Conservation (phyloP, 2,329 filamentous ascomycete species). For the Exophiala lecanii-corni region DNA sequence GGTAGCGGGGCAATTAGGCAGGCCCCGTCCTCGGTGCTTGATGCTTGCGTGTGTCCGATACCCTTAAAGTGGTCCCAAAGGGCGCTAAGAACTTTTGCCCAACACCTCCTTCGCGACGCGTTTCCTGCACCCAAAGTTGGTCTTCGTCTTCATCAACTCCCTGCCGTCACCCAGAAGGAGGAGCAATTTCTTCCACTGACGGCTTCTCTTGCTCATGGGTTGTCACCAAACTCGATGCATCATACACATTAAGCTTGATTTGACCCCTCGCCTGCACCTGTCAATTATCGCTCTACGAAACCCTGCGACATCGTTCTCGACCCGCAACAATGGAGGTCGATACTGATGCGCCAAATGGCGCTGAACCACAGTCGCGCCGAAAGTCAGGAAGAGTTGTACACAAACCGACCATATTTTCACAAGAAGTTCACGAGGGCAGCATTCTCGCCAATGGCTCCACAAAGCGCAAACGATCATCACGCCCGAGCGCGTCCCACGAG, state of each 20-base stretch:
- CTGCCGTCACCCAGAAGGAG: too few species aligned
- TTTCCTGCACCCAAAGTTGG: too few species aligned
- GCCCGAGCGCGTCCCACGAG: slow-evolving; percentile 31
- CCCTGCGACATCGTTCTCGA: too few species aligned
- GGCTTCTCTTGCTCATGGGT: too few species aligned
- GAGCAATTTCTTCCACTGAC: too few species aligned
- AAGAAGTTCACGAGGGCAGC: slow-evolving; percentile 31
- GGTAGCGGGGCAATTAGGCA: too few species aligned
- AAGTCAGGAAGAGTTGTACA: slow-evolving; percentile 43
- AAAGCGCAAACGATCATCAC: slow-evolving; percentile 49
- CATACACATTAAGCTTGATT: too few species aligned
- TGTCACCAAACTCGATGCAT: too few species aligned
- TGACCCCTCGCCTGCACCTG: too few species aligned
- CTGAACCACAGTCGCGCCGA: slow-evolving; percentile 30
- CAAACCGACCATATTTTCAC: slow-evolving; percentile 40
- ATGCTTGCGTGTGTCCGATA: neutral
- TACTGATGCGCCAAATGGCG: slow-evolving; percentile 20
- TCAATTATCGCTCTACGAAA: too few species aligned
- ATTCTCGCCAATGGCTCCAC: slow-evolving; percentile 30
- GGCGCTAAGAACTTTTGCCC: neutral
- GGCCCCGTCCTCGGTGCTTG: too few species aligned
- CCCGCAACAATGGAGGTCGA: slow-evolving; percentile 17
- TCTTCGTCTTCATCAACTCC: too few species aligned
- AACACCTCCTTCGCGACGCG: neutral
- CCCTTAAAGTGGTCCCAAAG: neutral